These are phyloP conservation scores for Neonectria ditissima DNA, from an alignment of 2,329 filamentous ascomycete genomes.

Conservation along the genomic window DNA sequence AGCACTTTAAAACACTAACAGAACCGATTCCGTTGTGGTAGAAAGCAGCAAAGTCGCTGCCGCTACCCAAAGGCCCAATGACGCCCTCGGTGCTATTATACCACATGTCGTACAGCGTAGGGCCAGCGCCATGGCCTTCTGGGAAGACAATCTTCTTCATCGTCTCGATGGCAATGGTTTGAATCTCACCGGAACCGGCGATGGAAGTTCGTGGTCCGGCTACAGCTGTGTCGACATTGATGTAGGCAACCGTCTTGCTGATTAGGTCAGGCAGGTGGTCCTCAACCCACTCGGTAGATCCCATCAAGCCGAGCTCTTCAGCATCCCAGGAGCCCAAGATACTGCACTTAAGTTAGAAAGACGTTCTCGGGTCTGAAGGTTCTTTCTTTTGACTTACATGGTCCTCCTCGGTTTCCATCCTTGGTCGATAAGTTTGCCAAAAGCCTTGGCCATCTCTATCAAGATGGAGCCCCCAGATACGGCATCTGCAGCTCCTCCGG, in stretches of 20 bases:
- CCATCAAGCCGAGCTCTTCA: constrained; percentile 35
- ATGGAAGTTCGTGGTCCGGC: constrained; percentile 57
- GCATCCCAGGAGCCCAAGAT: constrained; percentile 34
- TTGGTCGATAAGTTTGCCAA: constrained; percentile 57
- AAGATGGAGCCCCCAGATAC: constrained; percentile 63
- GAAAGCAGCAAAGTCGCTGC: constrained; percentile 34
- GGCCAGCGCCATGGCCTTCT: constrained; percentile 24
- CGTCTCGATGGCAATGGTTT: constrained; percentile 38
- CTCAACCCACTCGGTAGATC: constrained; percentile 34
- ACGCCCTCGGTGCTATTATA: constrained; percentile 36
- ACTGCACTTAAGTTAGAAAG: background rate
- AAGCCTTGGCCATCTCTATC: constrained; percentile 62
- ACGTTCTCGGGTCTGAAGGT: background rate
- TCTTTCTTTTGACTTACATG: constrained; percentile 46
- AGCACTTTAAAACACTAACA: constrained; percentile 4
- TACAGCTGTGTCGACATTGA: constrained; percentile 64
- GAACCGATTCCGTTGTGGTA: constrained; percentile 34
- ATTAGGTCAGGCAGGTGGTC: constrained; percentile 29
- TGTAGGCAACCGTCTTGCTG: constrained; percentile 49
- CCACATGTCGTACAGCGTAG: constrained; percentile 38
- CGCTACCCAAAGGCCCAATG: constrained; percentile 30
- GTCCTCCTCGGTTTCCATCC: constrained; percentile 65
- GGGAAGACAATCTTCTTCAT: constrained; percentile 41
- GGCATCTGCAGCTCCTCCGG: constrained; percentile 64
- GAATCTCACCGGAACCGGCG: constrained; percentile 34